These are phyloP conservation scores for Saccharomycopsis sp. DNA, from an alignment of 805 yeast genomes.

Conservation along the genomic window DNA sequence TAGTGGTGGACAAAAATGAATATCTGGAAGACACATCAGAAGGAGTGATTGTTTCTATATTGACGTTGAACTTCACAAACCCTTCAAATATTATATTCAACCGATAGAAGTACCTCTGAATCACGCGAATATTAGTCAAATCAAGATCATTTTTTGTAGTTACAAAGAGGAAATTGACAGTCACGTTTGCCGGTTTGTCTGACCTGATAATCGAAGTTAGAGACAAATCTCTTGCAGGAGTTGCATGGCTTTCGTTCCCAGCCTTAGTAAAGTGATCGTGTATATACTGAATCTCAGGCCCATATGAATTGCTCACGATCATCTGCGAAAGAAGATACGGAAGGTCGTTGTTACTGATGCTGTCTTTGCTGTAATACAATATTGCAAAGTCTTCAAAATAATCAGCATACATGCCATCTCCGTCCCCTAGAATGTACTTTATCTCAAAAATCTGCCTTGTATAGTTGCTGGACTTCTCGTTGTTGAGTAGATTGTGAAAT, in stretches of 20 bases:
- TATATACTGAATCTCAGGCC: conserved; percentile 31
- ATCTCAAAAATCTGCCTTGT: conserved; percentile 27
- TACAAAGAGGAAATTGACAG: conserved; percentile 1
- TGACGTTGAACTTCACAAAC: background rate
- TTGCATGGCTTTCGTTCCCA: conserved; percentile 10
- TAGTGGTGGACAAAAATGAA: background rate
- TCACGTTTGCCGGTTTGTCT: background rate
- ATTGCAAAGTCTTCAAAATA: conserved; percentile 34
- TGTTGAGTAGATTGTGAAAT: conserved; percentile 20
- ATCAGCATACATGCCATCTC: conserved; percentile 40
- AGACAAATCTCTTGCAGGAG: background rate
- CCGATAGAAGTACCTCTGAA: background rate
- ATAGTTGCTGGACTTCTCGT: conserved; percentile 17
- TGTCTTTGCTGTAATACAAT: conserved; percentile 35
- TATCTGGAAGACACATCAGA: background rate
- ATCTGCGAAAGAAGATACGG: conserved; percentile 57
- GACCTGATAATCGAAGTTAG: background rate
- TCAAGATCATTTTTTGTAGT: background rate
- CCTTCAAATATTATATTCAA: conserved; percentile 1
- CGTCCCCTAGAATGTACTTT: conserved; percentile 33
- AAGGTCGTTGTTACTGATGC: conserved; percentile 50
- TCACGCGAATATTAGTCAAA: background rate
- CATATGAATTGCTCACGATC: conserved; percentile 39
- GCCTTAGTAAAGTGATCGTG: background rate
- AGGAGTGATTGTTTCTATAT: background rate